Evolutionary conservation across 768 basidiomycete species (phyloP).

Genomic region (Panellus pusillus): DNA sequence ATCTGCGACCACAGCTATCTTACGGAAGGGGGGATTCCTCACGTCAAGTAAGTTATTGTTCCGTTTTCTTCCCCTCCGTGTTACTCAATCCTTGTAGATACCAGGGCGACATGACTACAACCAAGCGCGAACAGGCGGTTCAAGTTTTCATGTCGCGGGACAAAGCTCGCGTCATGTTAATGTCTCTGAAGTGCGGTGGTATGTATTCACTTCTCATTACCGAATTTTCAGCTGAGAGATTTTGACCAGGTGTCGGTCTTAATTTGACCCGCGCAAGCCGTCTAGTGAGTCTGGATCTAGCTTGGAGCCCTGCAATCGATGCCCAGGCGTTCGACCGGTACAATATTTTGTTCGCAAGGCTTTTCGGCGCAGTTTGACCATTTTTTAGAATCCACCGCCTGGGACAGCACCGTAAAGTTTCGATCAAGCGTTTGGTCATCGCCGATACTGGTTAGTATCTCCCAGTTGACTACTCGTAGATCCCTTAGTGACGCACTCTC

Average conservation of each 20-base stretch:
- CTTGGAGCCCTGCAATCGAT: conserved; percentile 44
- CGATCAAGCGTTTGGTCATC: conserved; percentile 58
- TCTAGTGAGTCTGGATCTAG: conserved; percentile 60
- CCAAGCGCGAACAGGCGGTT: conserved; percentile 54
- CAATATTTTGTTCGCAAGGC: conserved; percentile 12
- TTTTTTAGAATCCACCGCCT: conserved; percentile 44
- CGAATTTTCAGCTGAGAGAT: not conserved
- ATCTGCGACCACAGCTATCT: conserved; percentile 41
- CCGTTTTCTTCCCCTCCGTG: not conserved
- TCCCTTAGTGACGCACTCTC: not conserved
- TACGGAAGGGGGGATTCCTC: conserved; percentile 46
- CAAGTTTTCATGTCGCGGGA: conserved; percentile 60
- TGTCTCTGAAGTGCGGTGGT: conserved; percentile 67
- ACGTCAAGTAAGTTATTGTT: conserved; percentile 48
- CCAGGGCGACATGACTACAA: conserved; percentile 58
- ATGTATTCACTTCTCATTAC: not conserved
- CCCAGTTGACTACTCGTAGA: not conserved
- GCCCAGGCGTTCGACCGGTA: conserved; percentile 57
- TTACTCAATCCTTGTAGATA: conserved; percentile 37
- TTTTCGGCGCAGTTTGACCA: conserved; percentile 1
- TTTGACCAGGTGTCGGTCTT: conserved; percentile 42
- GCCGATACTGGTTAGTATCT: conserved; percentile 36
- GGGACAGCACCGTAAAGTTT: conserved; percentile 53
- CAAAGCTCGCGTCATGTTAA: conserved; percentile 58
- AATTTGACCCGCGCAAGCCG: conserved; percentile 66